Conservation (phyloP, 2,329 filamentous ascomycete genomes). For the Neofusicoccum ribis region DNA sequence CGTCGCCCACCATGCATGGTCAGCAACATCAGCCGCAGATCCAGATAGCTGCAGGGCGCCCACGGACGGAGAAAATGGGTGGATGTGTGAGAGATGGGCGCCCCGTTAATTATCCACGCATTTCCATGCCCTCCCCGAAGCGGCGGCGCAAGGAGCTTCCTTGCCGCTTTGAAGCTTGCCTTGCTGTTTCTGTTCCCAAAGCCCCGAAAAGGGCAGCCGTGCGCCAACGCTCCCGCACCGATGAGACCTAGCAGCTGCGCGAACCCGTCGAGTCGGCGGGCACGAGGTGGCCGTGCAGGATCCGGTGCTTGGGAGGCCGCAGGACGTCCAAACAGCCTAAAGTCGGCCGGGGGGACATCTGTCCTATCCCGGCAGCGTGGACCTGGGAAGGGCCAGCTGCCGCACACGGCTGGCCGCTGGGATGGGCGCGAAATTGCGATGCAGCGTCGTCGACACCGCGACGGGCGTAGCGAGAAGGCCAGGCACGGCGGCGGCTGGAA, state of each 20-base stretch:
- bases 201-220: background rate
- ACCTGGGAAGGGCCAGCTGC: slow-evolving; percentile 5
- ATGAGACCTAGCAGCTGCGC: background rate
- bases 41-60: background rate
- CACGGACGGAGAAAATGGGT: background rate
- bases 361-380: slow-evolving; percentile 1
- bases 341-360: background rate
- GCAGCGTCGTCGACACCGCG: background rate
- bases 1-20: slow-evolving; percentile 5
- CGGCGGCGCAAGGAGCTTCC: background rate
- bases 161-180: background rate
- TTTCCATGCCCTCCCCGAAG: background rate
- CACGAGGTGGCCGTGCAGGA: slow-evolving; percentile 7
- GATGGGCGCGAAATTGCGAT: slow-evolving; percentile 14
- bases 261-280: background rate
- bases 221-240: background rate
- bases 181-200: background rate
- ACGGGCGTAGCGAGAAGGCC: background rate
- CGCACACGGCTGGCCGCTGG: slow-evolving; percentile 1
- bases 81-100: background rate
- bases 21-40: slow-evolving; percentile 13
- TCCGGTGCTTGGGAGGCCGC: background rate
- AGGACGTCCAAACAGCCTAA: slow-evolving; percentile 5
- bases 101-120: background rate
- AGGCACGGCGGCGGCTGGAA: too few relatives aligned